phyloP scores from a whole-genome alignment of 345 rosid genomes.

The Heritiera fomes region DNA sequence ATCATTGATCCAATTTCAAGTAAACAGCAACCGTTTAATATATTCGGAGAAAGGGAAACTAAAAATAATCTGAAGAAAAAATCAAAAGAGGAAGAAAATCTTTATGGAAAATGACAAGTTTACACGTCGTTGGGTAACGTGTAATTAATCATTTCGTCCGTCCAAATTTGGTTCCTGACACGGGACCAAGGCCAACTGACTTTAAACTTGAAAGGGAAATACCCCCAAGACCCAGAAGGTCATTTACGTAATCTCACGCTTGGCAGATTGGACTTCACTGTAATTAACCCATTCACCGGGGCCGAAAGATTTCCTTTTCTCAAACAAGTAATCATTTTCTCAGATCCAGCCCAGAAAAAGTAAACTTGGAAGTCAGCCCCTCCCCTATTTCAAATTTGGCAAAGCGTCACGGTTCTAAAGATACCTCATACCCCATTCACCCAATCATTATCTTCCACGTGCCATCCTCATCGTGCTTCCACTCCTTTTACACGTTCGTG shows the following conservation, averaged over 20 bases:
- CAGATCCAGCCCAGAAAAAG: slow-evolving; percentile 1
- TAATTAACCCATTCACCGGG: background rate
- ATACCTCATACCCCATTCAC: background rate
- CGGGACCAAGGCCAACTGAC: background rate
- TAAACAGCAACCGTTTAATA: no score
- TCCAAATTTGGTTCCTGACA: background rate
- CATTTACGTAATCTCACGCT: background rate
- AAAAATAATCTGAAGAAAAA: background rate
- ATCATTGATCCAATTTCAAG: no score
- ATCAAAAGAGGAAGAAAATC: background rate
- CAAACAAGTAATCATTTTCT: background rate
- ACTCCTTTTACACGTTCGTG: slow-evolving; percentile 17
- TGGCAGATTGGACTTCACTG: background rate
- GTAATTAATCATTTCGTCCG: background rate
- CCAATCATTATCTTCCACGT: slow-evolving; percentile 32
- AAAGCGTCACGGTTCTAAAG: slow-evolving; percentile 18
- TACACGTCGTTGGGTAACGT: background rate
- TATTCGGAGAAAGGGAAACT: background rate
- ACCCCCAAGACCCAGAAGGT: background rate
- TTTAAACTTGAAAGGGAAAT: background rate
- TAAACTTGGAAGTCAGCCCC: slow-evolving; percentile 1
- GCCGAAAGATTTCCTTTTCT: background rate
- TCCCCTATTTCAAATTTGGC: background rate
- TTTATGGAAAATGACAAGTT: background rate
- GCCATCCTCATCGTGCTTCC: background rate